These are phyloP conservation scores for Tuber calosporum DNA, from an alignment of 495 filamentous ascomycete species.

Conservation along the genomic window DNA sequence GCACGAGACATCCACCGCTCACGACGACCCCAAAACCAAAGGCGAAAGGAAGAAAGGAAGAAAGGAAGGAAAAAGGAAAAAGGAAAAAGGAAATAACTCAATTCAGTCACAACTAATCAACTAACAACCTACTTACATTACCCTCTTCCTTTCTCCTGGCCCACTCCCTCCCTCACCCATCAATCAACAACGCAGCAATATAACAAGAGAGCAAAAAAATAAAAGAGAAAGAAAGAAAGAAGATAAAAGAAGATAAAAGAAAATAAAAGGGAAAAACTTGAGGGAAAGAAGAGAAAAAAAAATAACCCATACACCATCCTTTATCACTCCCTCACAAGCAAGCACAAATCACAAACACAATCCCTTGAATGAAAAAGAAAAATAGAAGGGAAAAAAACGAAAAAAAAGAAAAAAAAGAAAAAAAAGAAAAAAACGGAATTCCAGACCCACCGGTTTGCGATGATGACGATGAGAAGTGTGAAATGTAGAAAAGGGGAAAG, in stretches of 20 bases:
- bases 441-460: conserved; percentile 3
- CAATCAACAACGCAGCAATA: not conserved
- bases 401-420: not conserved
- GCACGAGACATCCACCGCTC: no score
- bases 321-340: conserved; percentile 18
- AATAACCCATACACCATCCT: conserved; percentile 4
- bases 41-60: not conserved
- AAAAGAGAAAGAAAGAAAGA: conserved; percentile 1
- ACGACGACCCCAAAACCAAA: not conserved
- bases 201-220: not conserved
- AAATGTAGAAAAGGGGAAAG: conserved; percentile 1
- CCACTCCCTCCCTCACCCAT: not conserved
- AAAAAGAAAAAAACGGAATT: conserved; percentile 12
- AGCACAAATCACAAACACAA: conserved; percentile 12
- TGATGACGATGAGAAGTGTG: not conserved
- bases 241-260: not conserved
- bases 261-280: conserved; percentile 8
- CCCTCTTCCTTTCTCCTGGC: not conserved
- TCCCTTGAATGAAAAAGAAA: not conserved
- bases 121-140: not conserved
- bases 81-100: not conserved
- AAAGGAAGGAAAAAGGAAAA: not conserved
- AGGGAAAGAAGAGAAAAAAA: not conserved
- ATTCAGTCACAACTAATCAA: not conserved
- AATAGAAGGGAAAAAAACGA: not conserved